Evolutionary conservation across 1,284 basidiomycete species (phyloP).

Genomic region (Ceratobasidium sp.): DNA sequence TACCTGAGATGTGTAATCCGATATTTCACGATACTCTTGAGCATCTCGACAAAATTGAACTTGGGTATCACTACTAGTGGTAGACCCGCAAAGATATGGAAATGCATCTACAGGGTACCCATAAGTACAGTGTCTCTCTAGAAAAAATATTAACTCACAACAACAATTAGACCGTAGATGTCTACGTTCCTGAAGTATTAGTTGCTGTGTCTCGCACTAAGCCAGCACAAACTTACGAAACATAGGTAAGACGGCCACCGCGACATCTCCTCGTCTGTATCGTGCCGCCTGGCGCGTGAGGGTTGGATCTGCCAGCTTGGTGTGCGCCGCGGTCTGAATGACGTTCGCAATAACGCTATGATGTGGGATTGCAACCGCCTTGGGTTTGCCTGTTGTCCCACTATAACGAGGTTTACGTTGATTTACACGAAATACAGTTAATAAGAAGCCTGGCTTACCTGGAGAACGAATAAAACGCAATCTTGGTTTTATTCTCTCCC

Average conservation of each 20-base stretch:
- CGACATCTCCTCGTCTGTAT: slow-evolving; percentile 70
- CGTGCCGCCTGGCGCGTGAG: slow-evolving; percentile 56
- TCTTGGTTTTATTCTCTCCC: slow-evolving; percentile 75
- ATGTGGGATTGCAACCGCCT: slow-evolving; percentile 82
- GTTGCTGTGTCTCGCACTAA: too few relatives aligned
- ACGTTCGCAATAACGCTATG: slow-evolving; percentile 76
- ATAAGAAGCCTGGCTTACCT: not conserved
- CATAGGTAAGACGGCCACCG: slow-evolving; percentile 60
- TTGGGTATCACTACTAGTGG: slow-evolving; percentile 79
- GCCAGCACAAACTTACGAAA: too few relatives aligned
- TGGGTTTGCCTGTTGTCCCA: slow-evolving; percentile 87
- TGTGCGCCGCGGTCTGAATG: slow-evolving; percentile 71
- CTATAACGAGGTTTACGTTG: slow-evolving; percentile 56
- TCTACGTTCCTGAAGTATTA: too few relatives aligned
- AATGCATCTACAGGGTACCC: slow-evolving; percentile 43
- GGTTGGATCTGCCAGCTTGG: slow-evolving; percentile 63
- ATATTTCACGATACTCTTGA: slow-evolving; percentile 77
- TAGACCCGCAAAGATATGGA: slow-evolving; percentile 54
- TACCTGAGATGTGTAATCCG: slow-evolving; percentile 76
- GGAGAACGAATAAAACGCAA: slow-evolving; percentile 84
- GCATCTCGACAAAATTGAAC: slow-evolving; percentile 77
- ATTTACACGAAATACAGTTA: too few relatives aligned
- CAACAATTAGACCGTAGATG: slow-evolving; percentile 75
- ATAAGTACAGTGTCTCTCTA: slow-evolving; percentile 32
- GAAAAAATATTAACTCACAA: not conserved